Evolutionary conservation across 1,284 basidiomycete species (phyloP), one percentile per base, ranked within the genome.

Genomic region (Leccinum subrobustum): DNA sequence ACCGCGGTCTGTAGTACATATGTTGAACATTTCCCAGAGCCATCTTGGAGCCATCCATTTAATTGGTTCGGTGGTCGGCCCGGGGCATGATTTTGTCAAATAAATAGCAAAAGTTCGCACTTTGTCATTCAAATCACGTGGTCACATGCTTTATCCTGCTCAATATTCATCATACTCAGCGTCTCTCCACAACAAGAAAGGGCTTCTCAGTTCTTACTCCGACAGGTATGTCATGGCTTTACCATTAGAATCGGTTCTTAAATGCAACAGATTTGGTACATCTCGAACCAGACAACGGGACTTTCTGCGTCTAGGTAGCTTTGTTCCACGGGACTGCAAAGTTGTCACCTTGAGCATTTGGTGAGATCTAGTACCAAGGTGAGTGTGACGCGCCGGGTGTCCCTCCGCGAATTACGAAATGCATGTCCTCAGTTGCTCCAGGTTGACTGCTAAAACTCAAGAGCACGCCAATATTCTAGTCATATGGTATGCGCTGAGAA

Each of bases 401-500:
- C 31, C 44, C 44, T 8, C 4, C 20, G 7, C 33, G 4, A 16
- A 12, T 47, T 23, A 57, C 35, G 25, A 37, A 51, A 31, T 23
- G 48, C 8, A 29, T 31, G 23, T 39, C 9, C n/a, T 37, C 35
- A 31, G 12, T 39, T 7, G 23, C 53, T 27, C 31, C 9, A 12
- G 33, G 18, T 52, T 35, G 64, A 44, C 37, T 27, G 35, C 16
- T 31, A 31, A 25, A 53, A 14, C 25, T 60, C 48, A 20, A 27
- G n/a, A 18, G 53, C 47, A 60, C 52, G 29, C 55, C 14, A 58
- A 18, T 6, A 33, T 39, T 44, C 44, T 44, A 25, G 18, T 50
- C 48, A 14, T 50, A 23, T 37, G 6, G 59, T 63, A 67, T 58
- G 65, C 42, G 37, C 29, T 54, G 39, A 55, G 18, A 35, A 18